Conservation (phyloP, 345 rosid species). For the Abelmoschus esculentus region DNA sequence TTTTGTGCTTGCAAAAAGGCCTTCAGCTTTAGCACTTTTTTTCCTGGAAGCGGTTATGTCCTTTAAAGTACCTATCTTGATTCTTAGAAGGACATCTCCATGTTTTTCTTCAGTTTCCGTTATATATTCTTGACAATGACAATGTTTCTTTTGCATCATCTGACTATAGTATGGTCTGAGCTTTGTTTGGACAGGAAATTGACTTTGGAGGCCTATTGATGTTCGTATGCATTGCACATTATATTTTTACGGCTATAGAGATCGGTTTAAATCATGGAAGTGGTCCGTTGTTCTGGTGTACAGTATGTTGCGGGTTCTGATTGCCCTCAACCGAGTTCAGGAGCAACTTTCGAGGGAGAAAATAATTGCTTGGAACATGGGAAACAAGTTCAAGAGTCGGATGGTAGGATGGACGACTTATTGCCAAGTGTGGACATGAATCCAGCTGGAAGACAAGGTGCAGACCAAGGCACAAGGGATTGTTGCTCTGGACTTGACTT, state of each 20-base stretch:
- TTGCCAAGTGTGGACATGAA: conserved; percentile 26
- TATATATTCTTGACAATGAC: not conserved
- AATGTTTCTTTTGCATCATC: conserved; percentile 4
- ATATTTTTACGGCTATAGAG: conserved; percentile 1
- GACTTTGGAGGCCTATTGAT: conserved; percentile 12
- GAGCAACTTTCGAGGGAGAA: conserved; percentile 26
- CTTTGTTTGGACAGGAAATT: conserved; percentile 25
- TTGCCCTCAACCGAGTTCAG: conserved; percentile 32
- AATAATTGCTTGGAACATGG: conserved; percentile 24
- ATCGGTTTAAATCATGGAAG: conserved; percentile 42
- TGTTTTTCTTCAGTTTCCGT: not conserved
- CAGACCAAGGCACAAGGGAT: conserved; percentile 24
- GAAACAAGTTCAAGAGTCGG: conserved; percentile 30
- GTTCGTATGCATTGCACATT: conserved; percentile 14
- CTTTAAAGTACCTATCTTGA: not conserved
- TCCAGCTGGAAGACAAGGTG: conserved; percentile 25
- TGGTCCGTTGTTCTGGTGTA: conserved; percentile 44
- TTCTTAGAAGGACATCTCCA: not conserved
- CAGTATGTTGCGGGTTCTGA: conserved; percentile 38
- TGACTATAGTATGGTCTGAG: conserved; percentile 8
- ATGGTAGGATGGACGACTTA: conserved; percentile 30
- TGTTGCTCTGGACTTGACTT: conserved; percentile 27
- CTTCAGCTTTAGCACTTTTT: not conserved
- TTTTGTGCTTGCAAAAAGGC: not conserved
- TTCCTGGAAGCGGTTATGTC: not conserved